Evolutionary conservation across 805 yeast genomes (phyloP).

Genomic region (Saccharomycopsis oosterbeekiorum): DNA sequence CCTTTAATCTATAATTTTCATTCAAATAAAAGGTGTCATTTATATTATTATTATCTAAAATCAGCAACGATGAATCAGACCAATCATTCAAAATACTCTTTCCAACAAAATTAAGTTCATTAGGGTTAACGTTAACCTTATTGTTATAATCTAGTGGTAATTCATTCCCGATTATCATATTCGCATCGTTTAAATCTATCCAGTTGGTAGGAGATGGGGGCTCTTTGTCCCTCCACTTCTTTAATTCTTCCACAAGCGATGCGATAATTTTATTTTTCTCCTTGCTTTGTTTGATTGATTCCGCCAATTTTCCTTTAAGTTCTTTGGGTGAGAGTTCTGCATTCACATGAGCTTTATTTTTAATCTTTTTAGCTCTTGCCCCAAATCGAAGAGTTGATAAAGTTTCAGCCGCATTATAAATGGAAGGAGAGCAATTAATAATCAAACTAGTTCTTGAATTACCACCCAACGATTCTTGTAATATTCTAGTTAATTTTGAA

Average conservation of each 20-base stretch:
- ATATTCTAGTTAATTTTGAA: constrained; percentile 65
- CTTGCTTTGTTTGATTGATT: constrained; percentile 26
- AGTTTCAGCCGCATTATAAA: constrained; percentile 50
- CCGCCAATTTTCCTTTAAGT: constrained; percentile 24
- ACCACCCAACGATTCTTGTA: constrained; percentile 77
- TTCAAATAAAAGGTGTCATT: not conserved
- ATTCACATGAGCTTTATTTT: constrained; percentile 56
- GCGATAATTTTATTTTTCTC: constrained; percentile 29
- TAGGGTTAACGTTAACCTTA: no score
- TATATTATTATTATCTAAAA: not conserved
- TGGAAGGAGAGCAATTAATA: constrained; percentile 61
- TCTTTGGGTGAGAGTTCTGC: constrained; percentile 45
- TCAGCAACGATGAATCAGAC: not conserved
- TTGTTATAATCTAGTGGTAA: not conserved
- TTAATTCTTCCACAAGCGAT: constrained; percentile 19
- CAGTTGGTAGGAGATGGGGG: constrained; percentile 3
- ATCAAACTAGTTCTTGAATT: constrained; percentile 69
- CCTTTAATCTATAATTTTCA: constrained; percentile 3
- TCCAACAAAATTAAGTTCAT: not conserved
- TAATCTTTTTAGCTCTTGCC: constrained; percentile 55
- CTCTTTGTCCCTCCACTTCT: constrained; percentile 11
- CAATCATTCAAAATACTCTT: constrained; percentile 2
- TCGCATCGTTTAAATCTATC: constrained; percentile 1
- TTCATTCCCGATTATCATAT: not conserved
- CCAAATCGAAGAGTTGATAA: constrained; percentile 69